Percentiles rank a stretch among this genome's conserved stretches.
Evolutionary conservation across 805 yeast genomes (phyloP).

Genomic region (Candida ponderosae): DNA sequence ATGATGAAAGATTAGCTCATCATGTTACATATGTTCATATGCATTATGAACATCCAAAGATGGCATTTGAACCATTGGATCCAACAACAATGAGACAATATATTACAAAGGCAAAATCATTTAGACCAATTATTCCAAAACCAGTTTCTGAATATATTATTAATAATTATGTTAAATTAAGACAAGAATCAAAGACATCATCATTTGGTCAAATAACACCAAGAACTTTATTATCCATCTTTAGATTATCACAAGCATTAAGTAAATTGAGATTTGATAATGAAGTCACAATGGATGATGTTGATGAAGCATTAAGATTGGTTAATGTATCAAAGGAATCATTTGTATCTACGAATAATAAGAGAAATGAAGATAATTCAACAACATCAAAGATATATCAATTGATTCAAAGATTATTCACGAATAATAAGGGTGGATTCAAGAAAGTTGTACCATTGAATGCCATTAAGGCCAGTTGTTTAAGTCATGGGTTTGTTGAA

Average conservation of each 20-base stretch:
- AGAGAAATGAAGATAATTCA: constrained; percentile 51
- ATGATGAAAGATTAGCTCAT: constrained; percentile 79
- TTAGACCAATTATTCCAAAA: constrained; percentile 76
- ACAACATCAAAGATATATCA: constrained; percentile 64
- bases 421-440: constrained; percentile 26
- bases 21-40: constrained; percentile 96
- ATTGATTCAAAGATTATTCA: constrained; percentile 54
- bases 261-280: constrained; percentile 83
- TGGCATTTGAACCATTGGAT: constrained; percentile 68
- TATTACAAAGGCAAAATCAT: constrained; percentile 76
- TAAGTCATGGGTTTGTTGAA: constrained; percentile 79
- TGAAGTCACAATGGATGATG: constrained; percentile 67
- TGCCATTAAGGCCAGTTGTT: constrained; percentile 50
- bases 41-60: constrained; percentile 80
- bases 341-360: constrained; percentile 44
- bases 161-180: constrained; percentile 77
- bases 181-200: constrained; percentile 80
- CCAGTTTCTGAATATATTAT: constrained; percentile 85
- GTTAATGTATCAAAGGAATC: constrained; percentile 83
- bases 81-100: constrained; percentile 79
- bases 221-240: constrained; percentile 83
- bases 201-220: constrained; percentile 93
- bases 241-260: constrained; percentile 90
- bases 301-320: constrained; percentile 90
- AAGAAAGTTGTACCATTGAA: constrained; percentile 31